A percentile compares a stretch with the other conserved stretches of the same genome.
These are phyloP conservation scores for Carex scoparia DNA, from an alignment of 176 grass and related monocot genomes.

Conservation along the genomic window DNA sequence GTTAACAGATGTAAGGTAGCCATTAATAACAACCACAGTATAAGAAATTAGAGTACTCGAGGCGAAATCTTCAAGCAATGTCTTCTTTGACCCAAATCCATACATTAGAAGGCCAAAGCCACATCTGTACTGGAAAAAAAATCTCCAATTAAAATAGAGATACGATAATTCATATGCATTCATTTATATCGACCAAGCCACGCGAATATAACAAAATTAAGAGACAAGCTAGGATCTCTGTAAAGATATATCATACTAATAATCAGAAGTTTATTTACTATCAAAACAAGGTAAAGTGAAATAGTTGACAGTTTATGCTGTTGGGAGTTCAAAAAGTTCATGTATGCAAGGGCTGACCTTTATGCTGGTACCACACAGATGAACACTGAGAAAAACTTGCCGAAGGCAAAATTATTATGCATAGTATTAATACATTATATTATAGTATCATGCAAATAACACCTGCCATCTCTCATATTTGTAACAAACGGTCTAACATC, in stretches of 20 bases:
- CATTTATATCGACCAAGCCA: not conserved
- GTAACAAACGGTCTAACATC: not conserved
- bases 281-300: not conserved
- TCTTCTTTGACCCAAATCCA: conserved; percentile 92
- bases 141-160: not conserved
- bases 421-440: not conserved
- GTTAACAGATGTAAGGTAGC: conserved; percentile 74
- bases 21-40: conserved; percentile 79
- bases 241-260: not conserved
- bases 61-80: conserved; percentile 78
- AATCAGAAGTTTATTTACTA: not conserved
- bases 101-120: conserved; percentile 84
- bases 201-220: not conserved
- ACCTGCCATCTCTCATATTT: not conserved
- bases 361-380: not conserved
- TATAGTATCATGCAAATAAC: not conserved
- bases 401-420: not conserved
- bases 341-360: not conserved
- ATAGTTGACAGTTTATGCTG: not conserved
- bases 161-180: not conserved
- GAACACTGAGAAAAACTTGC: not conserved
- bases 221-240: not conserved
- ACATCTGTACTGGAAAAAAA: conserved; percentile 36
- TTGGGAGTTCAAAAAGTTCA: not conserved
- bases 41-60: conserved; percentile 60